Evolutionary conservation across 768 basidiomycete species (phyloP), one percentile per base, ranked within the genome.

Genomic region (Lepiota brunneoincarnata): DNA sequence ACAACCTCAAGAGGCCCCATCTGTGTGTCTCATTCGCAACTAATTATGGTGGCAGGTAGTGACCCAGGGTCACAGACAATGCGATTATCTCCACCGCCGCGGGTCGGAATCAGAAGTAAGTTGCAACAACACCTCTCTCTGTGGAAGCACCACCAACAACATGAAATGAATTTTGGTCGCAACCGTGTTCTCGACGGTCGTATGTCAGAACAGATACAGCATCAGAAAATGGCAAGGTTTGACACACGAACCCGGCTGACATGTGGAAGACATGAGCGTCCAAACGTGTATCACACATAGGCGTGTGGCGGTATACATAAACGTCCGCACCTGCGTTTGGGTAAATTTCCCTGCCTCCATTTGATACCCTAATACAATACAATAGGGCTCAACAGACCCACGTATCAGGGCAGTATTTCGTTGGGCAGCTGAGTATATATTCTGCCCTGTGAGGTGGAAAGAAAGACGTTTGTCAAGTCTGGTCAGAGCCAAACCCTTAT

Each of bases 1-100:
- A n/a, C n/a, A n/a, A n/a, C n/a, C n/a, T n/a, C n/a, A n/a, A n/a
- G n/a, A 51, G 18, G 15, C 14, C 15, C 6, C n/a, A 34, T 47
- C 41, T 15, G 7, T 26, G n/a, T n/a, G n/a, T n/a, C n/a, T n/a
- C n/a, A n/a, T n/a, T n/a, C n/a, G n/a, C n/a, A n/a, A n/a, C n/a
- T n/a, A n/a, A n/a, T n/a, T n/a, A n/a, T n/a, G 18, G 23, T 39
- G 24, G 18, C 44, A 36, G 28, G 35, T 46, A n/a, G 43, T 28
- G 42, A 44, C 49, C 49, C 26, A 39, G 44, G 46, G 41, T 46
- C n/a, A n/a, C 41, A 17, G 35, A 46, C 21, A 23, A 26, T 36
- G 42, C 35, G 6, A 55, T 57, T 64, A 66, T 61, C 62, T 64
- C 69, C 71, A 70, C 71, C 70, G 63, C 71, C 70, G 71, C 69